Evolutionary conservation across 176 grass and related monocot genomes (phyloP), one percentile per base, ranked within the genome.

Genomic region (Oryza glumipatula): DNA sequence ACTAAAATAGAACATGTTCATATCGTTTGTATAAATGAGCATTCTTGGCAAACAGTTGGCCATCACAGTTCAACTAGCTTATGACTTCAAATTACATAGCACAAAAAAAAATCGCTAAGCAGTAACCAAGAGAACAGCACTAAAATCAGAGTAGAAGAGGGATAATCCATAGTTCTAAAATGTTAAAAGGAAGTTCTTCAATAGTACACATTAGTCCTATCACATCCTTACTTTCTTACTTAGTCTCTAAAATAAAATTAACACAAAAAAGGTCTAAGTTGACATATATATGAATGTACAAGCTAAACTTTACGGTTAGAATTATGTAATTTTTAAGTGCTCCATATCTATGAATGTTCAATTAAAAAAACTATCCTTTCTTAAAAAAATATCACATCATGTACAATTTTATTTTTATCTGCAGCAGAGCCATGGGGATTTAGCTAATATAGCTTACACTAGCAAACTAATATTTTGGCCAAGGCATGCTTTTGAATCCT

Each of bases 401-500:
- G 11, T 52, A 52, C 15, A 17, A 52, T 52, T 52, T 52, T 17
- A 52, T 52, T 52, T 52, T 52, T 52, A 52, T 52, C 49, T 6
- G 4, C 15, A 52, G 49, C 15, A 52, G 15, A 16, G 14, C 49
- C 49, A 52, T 17, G 15, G 13, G 49, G 5, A 56, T 58, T 58
- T 58, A 21, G 54, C 5, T 58, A n/a, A 21, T 23, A 8, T 5
- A 35, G 30, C 4, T 26, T 17, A 28, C 38, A 22, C 39, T 33
- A 85, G 60, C 6, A 38, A 70, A 44, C 30, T 44, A 48, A 58
- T 51, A 52, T 64, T 32, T 52, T 9, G 63, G 19, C 43, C 47
- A 44, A 33, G 10, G 23, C 43, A 65, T 19, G 11, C 45, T 77
- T 81, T 36, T 76, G 51, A 73, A 39, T 39, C 54, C 82, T 60